Evolutionary conservation across 2,329 filamentous ascomycete species (phyloP).

Genomic region (Atkinsonella texensis): DNA sequence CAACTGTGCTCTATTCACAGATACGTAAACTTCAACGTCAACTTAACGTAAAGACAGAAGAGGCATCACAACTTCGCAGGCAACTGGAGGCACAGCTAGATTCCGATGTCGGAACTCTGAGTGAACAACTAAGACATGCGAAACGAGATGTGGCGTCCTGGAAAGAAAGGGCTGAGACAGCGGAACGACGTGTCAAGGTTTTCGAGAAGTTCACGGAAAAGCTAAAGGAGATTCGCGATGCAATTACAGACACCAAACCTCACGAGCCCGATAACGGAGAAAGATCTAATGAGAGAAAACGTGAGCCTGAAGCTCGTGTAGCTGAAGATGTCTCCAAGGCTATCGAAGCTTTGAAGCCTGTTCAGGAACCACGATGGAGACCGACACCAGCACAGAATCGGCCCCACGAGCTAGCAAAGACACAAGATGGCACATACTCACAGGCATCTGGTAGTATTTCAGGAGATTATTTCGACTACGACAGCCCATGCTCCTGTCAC

Average conservation of each 20-base stretch:
- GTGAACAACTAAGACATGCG: slow-evolving; percentile 33
- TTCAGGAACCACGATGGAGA: neutral
- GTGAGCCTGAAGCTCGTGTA: neutral
- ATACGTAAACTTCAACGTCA: slow-evolving; percentile 37
- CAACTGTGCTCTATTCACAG: slow-evolving; percentile 32
- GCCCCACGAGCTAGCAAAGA: neutral
- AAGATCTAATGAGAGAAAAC: neutral
- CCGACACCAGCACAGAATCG: neutral
- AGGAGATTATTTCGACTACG: neutral
- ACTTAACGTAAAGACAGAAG: slow-evolving; percentile 33
- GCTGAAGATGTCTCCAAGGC: neutral
- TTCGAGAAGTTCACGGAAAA: slow-evolving; percentile 31
- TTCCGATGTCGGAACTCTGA: slow-evolving; percentile 32
- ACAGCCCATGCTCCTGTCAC: neutral
- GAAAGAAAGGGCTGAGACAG: slow-evolving; percentile 42
- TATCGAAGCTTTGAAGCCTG: neutral
- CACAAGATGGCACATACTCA: slow-evolving; percentile 3
- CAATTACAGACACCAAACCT: neutral
- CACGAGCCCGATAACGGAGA: neutral
- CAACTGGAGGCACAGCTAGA: slow-evolving; percentile 33
- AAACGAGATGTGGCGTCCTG: slow-evolving; percentile 28
- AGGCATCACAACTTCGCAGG: slow-evolving; percentile 30
- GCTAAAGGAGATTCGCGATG: slow-evolving; percentile 20
- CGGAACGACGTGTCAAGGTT: slow-evolving; percentile 39
- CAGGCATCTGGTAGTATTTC: neutral